These are phyloP conservation scores for Colletotrichum tamarilloi DNA, from an alignment of 2,329 filamentous ascomycete species.

Conservation along the genomic window DNA sequence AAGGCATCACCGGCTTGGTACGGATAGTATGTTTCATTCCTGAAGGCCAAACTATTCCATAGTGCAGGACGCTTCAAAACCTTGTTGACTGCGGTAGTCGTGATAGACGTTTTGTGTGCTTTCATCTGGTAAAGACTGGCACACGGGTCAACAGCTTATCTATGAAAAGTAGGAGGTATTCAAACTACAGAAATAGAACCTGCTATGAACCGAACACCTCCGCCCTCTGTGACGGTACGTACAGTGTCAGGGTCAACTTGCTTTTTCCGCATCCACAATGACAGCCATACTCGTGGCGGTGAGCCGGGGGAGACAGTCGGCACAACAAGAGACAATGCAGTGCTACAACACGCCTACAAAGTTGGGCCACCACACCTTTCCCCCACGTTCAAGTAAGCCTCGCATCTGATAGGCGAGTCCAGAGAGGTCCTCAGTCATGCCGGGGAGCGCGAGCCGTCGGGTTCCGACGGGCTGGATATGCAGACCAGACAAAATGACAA, in stretches of 20 bases:
- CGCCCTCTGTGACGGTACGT: neutral
- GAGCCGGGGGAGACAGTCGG: conserved; percentile 1
- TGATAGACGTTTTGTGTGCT: neutral
- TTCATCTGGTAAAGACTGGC: neutral
- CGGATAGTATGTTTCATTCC: neutral
- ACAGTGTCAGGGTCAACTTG: neutral
- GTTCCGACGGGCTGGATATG: conserved; percentile 21
- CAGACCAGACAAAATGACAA: neutral
- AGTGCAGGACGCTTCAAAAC: neutral
- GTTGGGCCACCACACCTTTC: neutral
- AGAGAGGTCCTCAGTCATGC: neutral
- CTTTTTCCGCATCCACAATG: neutral
- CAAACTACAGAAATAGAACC: neutral
- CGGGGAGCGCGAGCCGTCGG: conserved; percentile 14
- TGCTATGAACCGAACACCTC: neutral
- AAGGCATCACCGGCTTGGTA: neutral
- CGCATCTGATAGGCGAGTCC: conserved; percentile 13
- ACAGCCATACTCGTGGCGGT: neutral
- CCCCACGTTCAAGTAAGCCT: neutral
- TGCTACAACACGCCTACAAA: no score
- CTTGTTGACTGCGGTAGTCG: neutral
- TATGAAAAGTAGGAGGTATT: neutral
- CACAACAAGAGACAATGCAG: neutral
- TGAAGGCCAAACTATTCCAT: neutral
- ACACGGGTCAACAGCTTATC: neutral